A percentile compares a stretch with the other conserved stretches of the same genome.
phyloP scores from a whole-genome alignment of 2,329 filamentous ascomycete species.

The Colletotrichum aenigma region DNA sequence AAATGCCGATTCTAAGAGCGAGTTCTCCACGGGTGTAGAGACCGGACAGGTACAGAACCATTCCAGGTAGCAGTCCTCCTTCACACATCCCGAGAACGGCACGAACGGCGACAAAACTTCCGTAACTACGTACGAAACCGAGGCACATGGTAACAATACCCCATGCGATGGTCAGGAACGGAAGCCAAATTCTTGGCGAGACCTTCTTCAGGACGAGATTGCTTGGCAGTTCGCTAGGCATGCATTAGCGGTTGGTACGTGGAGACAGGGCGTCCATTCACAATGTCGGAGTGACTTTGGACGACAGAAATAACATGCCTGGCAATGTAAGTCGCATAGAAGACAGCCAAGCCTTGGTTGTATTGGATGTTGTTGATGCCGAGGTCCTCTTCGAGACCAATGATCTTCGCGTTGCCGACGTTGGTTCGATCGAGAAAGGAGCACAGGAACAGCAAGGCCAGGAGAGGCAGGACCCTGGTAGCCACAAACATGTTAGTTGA shows the following conservation, averaged over 20 bases:
- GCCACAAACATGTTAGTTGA: neutral
- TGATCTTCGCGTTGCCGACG: constrained; percentile 72
- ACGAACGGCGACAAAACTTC: constrained; percentile 64
- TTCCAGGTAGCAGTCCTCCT: constrained; percentile 69
- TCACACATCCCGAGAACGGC: constrained; percentile 67
- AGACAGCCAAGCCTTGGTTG: constrained; percentile 66
- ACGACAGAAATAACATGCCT: constrained; percentile 40
- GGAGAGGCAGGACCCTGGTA: constrained; percentile 61
- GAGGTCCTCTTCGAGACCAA: constrained; percentile 63
- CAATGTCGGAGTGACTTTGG: neutral
- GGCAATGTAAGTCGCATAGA: constrained; percentile 68
- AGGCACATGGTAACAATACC: constrained; percentile 62
- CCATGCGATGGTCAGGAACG: constrained; percentile 60
- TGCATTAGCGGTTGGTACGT: neutral
- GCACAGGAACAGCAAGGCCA: constrained; percentile 69
- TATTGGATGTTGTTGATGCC: constrained; percentile 66
- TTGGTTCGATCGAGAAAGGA: constrained; percentile 73
- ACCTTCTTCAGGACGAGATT: constrained; percentile 68
- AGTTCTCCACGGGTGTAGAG: constrained; percentile 66
- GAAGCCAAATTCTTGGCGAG: constrained; percentile 65
- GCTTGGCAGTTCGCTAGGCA: constrained; percentile 62
- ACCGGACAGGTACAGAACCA: constrained; percentile 69
- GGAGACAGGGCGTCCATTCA: neutral
- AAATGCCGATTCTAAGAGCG: constrained; percentile 67
- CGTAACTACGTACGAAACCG: constrained; percentile 56